These are phyloP conservation scores for Pythium rhizo-oryzae DNA, from an alignment of 352 stramenopile species.

Conservation along the genomic window DNA sequence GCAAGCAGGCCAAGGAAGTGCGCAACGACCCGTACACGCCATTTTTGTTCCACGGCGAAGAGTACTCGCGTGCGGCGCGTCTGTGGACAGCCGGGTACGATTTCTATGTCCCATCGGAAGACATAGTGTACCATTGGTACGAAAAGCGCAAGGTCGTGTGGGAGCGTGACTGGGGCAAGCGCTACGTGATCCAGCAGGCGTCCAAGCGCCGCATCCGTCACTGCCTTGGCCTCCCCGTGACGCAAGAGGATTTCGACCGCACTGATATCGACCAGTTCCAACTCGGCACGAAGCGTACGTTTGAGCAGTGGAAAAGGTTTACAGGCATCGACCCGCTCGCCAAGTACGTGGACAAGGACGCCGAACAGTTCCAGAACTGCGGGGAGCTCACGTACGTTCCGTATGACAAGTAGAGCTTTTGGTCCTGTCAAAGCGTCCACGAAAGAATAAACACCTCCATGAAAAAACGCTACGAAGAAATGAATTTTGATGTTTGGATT, in stretches of 20 bases:
- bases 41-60: conserved; percentile 81
- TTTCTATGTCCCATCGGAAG: conserved; percentile 75
- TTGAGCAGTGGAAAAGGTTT: conserved; percentile 82
- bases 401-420: conserved; percentile 35
- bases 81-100: conserved; percentile 83
- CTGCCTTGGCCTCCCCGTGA: conserved; percentile 59
- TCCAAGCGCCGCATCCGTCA: conserved; percentile 78
- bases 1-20: conserved; percentile 66
- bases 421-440: no score
- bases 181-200: conserved; percentile 66
- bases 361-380: conserved; percentile 78
- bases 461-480: no score
- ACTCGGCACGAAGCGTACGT: conserved; percentile 73
- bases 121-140: conserved; percentile 84
- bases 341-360: conserved; percentile 52
- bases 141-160: conserved; percentile 82
- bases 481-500: no score
- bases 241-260: conserved; percentile 70
- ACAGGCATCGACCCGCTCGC: conserved; percentile 73
- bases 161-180: conserved; percentile 76
- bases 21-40: conserved; percentile 81
- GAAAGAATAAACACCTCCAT: no score
- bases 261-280: conserved; percentile 72
- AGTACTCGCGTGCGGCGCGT: conserved; percentile 77
- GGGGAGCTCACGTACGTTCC: conserved; percentile 66